Base-by-base conservation (phyloP, 1,139 yeast species). In the Yamadazyma triangularis region DNA sequence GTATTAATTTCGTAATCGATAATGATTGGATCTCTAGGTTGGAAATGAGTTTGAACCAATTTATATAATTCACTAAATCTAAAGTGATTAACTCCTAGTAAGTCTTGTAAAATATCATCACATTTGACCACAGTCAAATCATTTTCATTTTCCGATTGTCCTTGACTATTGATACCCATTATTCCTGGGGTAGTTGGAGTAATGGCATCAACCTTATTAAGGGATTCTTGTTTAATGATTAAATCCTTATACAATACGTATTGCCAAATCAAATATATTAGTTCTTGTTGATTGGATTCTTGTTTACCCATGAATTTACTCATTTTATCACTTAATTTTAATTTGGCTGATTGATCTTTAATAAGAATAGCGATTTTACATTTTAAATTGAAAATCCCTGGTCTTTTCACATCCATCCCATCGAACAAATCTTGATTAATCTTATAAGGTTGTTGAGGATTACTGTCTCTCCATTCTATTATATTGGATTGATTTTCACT, bases 221-320 rank as follows among this genome's bases (percentile, higher is more conserved):
- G 51, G 22, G 47, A 40, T 23, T 54, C 61, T 13, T 54, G 49
- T 34, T 53, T 60, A 47, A 74, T 85, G 41, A 67, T 71, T 42
- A 87, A 64, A 40, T 80, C 77, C 50, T 84, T 84, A 57, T 75
- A 75, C 48, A 84, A 79, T 32, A 85, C 82, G 53, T 91, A 91
- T 56, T 86, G 91, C 89, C 96, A 91, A 31, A 91, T 64, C 15
- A 80, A 77, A 45, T 79, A 86, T 16, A 91, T 77, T 24, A 93
- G 82, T 35, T 86, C 96, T 36, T 91, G 91, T 52, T 88, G 88
- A 4, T 94, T 80, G 26, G 85, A 80, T 52, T 86, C 94, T 23
- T 69, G 64, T 30, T 78, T 70, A 10, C 96, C 96, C 15, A 86
- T 64, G 29, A 91, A 67, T 27, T 73, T 72, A 3, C 89, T 67